Conservation (phyloP, 495 filamentous ascomycete species). For the Aspergillus steynii region DNA sequence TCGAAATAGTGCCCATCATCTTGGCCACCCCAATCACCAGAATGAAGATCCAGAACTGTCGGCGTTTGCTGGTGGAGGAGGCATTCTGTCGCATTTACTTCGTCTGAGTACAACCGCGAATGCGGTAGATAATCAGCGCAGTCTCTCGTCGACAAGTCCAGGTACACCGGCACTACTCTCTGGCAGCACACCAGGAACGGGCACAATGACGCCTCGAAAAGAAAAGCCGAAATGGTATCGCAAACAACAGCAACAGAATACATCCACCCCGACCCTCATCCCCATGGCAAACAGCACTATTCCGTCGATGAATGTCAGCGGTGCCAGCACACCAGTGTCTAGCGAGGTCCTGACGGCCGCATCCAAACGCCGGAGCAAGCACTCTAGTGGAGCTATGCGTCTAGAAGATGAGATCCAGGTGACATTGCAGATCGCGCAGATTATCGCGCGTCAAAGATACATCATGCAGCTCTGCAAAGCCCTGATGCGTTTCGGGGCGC, state of each 20-base stretch:
- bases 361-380: constrained; percentile 30
- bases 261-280: constrained; percentile 29
- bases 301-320: constrained; percentile 20
- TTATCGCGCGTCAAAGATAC: constrained; percentile 76
- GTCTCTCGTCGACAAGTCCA: constrained; percentile 9
- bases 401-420: constrained; percentile 68
- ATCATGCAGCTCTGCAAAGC: constrained; percentile 81
- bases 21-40: neutral
- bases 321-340: constrained; percentile 32
- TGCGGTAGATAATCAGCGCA: constrained; percentile 17
- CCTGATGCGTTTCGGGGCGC: constrained; percentile 77
- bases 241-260: constrained; percentile 22
- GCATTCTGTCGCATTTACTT: constrained; percentile 37
- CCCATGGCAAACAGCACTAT: constrained; percentile 8
- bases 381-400: constrained; percentile 19
- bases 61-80: constrained; percentile 32
- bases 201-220: constrained; percentile 24
- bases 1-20: neutral
- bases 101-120: constrained; percentile 25
- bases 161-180: neutral
- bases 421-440: constrained; percentile 81
- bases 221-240: constrained; percentile 37
- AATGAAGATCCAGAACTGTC: constrained; percentile 7
- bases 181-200: constrained; percentile 9
- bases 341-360: constrained; percentile 32